Percentiles rank a stretch among this genome's conserved stretches.
These are phyloP conservation scores for Cicer judaicum DNA, from an alignment of 306 rosid genomes.

Conservation along the genomic window DNA sequence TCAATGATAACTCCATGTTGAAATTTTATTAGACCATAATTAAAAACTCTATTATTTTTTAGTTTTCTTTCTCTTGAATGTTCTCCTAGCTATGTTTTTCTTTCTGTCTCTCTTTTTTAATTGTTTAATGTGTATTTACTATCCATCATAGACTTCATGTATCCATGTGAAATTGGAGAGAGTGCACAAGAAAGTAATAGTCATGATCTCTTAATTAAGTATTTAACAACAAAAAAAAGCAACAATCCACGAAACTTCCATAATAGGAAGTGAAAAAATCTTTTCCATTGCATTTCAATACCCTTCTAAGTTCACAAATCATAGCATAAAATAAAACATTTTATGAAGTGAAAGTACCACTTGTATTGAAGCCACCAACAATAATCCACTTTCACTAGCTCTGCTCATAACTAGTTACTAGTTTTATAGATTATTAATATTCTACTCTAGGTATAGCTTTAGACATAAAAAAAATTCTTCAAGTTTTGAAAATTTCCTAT, in stretches of 20 bases:
- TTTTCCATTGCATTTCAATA: too few relatives aligned
- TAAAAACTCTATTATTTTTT: background rate
- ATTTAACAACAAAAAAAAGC: conserved; percentile 25
- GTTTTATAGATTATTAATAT: background rate
- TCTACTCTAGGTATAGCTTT: conserved; percentile 11
- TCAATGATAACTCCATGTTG: background rate
- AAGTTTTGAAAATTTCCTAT: too few relatives aligned
- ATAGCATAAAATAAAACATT: background rate
- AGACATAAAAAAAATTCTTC: too few relatives aligned
- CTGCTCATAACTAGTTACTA: conserved; percentile 1
- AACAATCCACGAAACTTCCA: background rate
- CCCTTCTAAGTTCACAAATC: too few relatives aligned
- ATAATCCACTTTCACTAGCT: conserved; percentile 8
- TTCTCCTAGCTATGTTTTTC: background rate
- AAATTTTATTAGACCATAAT: background rate
- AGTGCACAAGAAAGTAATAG: conserved; percentile 38
- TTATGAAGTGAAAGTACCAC: conserved; percentile 1
- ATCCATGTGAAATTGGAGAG: conserved; percentile 39
- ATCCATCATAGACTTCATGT: conserved; percentile 37
- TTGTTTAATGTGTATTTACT: background rate
- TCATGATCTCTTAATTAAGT: conserved; percentile 22
- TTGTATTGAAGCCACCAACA: background rate
- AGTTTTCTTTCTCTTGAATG: too few relatives aligned
- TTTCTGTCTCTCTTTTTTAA: background rate
- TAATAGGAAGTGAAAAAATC: background rate